A percentile compares a stretch with the other conserved stretches of the same genome.
Evolutionary conservation across 306 rosid genomes (phyloP).

Genomic region (Luffa acutangula): DNA sequence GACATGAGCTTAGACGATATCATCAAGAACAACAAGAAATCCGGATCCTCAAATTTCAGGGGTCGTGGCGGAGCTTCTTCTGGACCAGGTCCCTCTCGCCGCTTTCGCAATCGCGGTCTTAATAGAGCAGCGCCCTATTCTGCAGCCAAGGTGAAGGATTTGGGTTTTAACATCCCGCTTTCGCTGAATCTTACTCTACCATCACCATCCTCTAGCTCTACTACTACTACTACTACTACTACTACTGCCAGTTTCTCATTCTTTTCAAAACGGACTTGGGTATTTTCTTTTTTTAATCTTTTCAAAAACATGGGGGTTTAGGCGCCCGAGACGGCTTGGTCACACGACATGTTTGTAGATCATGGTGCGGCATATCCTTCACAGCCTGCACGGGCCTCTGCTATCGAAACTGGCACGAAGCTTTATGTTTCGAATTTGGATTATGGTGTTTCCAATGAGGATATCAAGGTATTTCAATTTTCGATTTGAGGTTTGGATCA

Average conservation of each 20-base stretch:
- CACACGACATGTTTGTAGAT: conserved; percentile 71
- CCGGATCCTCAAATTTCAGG: conserved; percentile 51
- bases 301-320: conserved; percentile 19
- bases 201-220: not conserved
- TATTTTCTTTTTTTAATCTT: not conserved
- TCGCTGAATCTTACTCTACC: not conserved
- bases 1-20: conserved; percentile 84
- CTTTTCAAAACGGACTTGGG: not conserved
- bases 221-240: not conserved
- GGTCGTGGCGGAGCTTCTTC: conserved; percentile 36
- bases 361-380: conserved; percentile 29
- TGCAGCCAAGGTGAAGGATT: conserved; percentile 37
- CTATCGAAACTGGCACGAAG: conserved; percentile 88
- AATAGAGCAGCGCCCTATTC: conserved; percentile 61
- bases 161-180: not conserved
- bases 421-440: conserved; percentile 85
- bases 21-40: conserved; percentile 71
- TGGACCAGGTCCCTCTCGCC: conserved; percentile 91
- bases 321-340: conserved; percentile 94
- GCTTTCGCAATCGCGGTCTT: conserved; percentile 45
- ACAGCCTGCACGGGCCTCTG: conserved; percentile 55
- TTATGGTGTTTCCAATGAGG: conserved; percentile 88
- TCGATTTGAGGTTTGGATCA: not conserved
- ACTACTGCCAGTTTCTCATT: conserved; percentile 2
- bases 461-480: conserved; percentile 55